Base-by-base conservation (phyloP, 164 flowering plant genomes). In the Vitis rotundifolia region DNA sequence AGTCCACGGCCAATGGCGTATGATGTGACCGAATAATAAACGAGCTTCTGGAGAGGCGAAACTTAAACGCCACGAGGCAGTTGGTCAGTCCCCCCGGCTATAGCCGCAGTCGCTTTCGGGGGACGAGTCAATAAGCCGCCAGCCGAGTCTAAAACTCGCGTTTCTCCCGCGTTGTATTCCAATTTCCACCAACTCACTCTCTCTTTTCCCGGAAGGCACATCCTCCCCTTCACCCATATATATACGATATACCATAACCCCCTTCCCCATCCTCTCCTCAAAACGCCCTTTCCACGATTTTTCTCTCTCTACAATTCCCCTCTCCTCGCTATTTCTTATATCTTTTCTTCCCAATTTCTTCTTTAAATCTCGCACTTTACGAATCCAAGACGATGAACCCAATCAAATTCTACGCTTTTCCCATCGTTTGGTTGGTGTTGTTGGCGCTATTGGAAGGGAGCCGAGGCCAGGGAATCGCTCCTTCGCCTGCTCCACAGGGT, bases 401-500 rank as follows among this genome's bases (percentile, higher is more conserved):
- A 1, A 26, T 72, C 64, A 77, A 61, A 49, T n/a, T 70, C 12
- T 29, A 5, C 3, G 68, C 60, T 59, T 69, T 77, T n/a, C 81
- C 79, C 5, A 12, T 77, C 49, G 13, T 76, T 10, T 61, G 75
- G 11, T 61, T 77, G 68, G 3, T 79, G 60, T 59, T 79, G 19
- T 14, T 75, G 68, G 69, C 72, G 0, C 52, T 79, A 2, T 49
- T 77, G 58, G 72, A 60, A 9, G 59, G 73, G 0, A 63, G 75
- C 59, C 14, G 54, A 18, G 82, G 72, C 0, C 85, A 79, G 63
- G 29, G 14, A 57, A 1, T 75, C 29, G 75, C 75, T 64, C 77
- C 78, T 44, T 78, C 86, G 0, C 82, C 82, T 16, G 72, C 81
- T 1, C 76, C 83, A 1, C 13, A 22, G 9, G 71, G 22, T 18